Percentiles rank a stretch among this genome's conserved stretches.
Evolutionary conservation across 805 yeast genomes (phyloP).

Genomic region (Yarrowia deformans): DNA sequence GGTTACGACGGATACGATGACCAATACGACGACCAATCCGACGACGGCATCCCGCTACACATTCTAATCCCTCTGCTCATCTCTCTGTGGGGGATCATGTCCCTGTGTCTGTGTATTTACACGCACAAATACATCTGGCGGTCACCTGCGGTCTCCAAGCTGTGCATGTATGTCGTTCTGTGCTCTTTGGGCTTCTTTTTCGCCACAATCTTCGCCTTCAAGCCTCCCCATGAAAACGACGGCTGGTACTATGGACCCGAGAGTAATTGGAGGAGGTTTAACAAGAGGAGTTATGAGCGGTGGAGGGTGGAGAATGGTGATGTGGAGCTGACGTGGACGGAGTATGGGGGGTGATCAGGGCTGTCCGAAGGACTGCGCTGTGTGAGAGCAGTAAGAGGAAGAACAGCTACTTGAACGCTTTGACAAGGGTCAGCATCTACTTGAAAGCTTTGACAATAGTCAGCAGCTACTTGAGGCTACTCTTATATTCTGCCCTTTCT

Average conservation of each 20-base stretch:
- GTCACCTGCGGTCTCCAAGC: neutral
- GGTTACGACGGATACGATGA: neutral
- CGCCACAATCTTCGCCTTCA: conserved; percentile 20
- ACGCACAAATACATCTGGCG: conserved; percentile 23
- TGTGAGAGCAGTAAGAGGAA: too few species aligned
- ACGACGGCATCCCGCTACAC: neutral
- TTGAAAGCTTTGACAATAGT: too few species aligned
- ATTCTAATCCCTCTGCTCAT: conserved; percentile 5
- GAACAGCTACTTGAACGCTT: too few species aligned
- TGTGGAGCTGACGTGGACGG: neutral
- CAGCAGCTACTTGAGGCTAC: too few species aligned
- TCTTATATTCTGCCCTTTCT: too few species aligned
- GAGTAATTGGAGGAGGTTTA: conserved; percentile 31
- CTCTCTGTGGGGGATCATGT: conserved; percentile 28
- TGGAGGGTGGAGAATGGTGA: conserved; percentile 4
- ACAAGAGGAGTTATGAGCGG: conserved; percentile 8
- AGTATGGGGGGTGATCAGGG: neutral
- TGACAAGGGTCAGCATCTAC: too few species aligned
- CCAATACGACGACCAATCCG: neutral
- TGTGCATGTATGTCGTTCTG: conserved; percentile 32
- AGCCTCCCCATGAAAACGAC: conserved; percentile 26
- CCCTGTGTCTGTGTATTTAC: conserved; percentile 16
- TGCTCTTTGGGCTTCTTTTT: conserved; percentile 11
- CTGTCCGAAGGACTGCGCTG: neutral
- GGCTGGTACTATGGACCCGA: conserved; percentile 21